Base-by-base conservation (phyloP, 1,284 basidiomycete genomes). In the Sparassis latifolia region DNA sequence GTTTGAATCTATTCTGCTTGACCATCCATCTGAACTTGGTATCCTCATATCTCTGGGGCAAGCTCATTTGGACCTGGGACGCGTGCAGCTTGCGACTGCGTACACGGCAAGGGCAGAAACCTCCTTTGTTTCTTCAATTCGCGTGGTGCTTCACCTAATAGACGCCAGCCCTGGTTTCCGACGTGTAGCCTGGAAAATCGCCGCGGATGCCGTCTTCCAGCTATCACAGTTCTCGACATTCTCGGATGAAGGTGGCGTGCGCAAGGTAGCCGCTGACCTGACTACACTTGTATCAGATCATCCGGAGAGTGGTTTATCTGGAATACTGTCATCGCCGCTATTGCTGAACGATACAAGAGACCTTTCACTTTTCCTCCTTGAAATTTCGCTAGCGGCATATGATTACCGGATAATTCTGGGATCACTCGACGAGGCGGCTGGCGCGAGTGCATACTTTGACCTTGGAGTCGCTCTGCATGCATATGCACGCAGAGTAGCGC, bases 161-260 rank as follows among this genome's bases (percentile, higher is more conserved):
- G 66, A 74, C 33, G 68, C 72, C 7, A 79, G 78, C 42, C 66
- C 78, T 39, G 82, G 80, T 4, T 86, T 89, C 67, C 79, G 86
- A 35, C 73, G 78, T 3, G 75, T 92, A 28, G 83, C 79, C 0
- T 98, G 96, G 95, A 99, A 98, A 68, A 73, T 84, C 2, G 75
- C 86, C 7, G 89, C 81, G 0, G 96, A 99, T 66, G 84, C 87
- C 1, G 69, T 90, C 2, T 84, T 84, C 58, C 73, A 79, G 46
- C 69, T 95, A 0, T 85, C 86, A 2, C 64, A 64, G 20, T 67
- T 70, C 35, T 64, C 72, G 0, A 62, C 66, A 6, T 80, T 77
- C 55, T 59, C 66, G 4, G 70, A 82, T 42, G 70, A 73, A 53
- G 60, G 58, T 0, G 52, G 56, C 5, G 66, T 82, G 5, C 64